phyloP scores from a whole-genome alignment of 2,329 filamentous ascomycete species.

The Endocalyx cinctus region DNA sequence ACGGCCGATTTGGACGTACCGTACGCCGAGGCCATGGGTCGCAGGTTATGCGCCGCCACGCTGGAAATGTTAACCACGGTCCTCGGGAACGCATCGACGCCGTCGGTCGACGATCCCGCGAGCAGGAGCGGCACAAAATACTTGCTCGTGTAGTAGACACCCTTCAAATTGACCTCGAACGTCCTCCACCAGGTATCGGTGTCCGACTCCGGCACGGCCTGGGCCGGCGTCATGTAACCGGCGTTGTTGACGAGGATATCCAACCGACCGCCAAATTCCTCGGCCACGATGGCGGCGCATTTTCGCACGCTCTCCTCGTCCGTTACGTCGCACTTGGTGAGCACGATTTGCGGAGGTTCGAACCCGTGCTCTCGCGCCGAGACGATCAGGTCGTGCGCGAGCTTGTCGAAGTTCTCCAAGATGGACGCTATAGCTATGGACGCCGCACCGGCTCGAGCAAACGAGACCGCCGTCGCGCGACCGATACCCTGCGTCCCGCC shows the following conservation, averaged over 20 bases:
- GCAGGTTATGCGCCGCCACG: conserved; percentile 13
- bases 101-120: conserved; percentile 1
- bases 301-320: conserved; percentile 10
- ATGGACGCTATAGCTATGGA: conserved; percentile 17
- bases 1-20: conserved; percentile 13
- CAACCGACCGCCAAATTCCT: conserved; percentile 9
- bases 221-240: conserved; percentile 10
- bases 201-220: conserved; percentile 13
- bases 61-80: conserved; percentile 16
- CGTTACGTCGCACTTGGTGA: conserved; percentile 11
- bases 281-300: conserved; percentile 4
- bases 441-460: conserved; percentile 16
- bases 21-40: conserved; percentile 10
- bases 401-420: conserved; percentile 9
- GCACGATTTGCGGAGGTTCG: conserved; percentile 9
- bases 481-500: conserved; percentile 17
- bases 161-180: conserved; percentile 16
- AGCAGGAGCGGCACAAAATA: conserved; percentile 15
- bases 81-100: conserved; percentile 3
- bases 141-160: conserved; percentile 14
- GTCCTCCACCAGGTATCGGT: conserved; percentile 15
- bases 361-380: conserved; percentile 13
- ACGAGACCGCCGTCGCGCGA: conserved; percentile 12
- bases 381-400: conserved; percentile 11
- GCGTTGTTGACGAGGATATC: conserved; percentile 13